phyloP scores from a whole-genome alignment of 495 filamentous ascomycete species.

The Parathielavia hyrcaniae region DNA sequence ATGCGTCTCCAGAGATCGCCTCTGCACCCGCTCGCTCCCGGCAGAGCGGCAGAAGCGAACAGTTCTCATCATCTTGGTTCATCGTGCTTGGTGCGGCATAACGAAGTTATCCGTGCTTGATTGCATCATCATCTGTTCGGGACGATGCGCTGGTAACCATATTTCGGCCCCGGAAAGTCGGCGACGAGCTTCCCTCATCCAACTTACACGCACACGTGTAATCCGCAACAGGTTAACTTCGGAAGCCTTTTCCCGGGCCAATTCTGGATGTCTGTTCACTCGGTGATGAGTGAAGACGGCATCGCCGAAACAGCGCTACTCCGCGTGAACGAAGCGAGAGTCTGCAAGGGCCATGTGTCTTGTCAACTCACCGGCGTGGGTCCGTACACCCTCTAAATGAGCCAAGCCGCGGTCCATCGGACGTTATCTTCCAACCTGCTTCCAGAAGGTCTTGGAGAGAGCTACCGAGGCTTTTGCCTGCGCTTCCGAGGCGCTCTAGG shows the following conservation, averaged over 20 bases:
- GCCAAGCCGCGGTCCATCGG: not conserved
- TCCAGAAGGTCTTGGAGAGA: not conserved
- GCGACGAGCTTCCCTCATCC: not conserved
- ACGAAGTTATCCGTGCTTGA: too few relatives aligned
- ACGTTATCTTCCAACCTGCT: not conserved
- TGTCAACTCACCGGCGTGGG: slow-evolving; percentile 1
- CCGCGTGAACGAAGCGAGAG: not conserved
- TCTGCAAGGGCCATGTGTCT: not conserved
- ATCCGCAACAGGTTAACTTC: not conserved
- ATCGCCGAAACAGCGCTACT: not conserved
- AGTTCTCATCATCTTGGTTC: too few relatives aligned
- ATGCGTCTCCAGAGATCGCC: too few relatives aligned
- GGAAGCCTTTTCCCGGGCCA: not conserved
- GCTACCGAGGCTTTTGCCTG: not conserved
- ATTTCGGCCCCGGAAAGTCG: not conserved
- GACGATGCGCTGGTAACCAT: not conserved
- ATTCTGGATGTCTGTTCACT: too few relatives aligned
- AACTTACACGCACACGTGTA: not conserved
- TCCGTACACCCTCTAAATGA: not conserved
- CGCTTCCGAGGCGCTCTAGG: too few relatives aligned
- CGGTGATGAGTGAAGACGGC: not conserved
- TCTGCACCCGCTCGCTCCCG: too few relatives aligned
- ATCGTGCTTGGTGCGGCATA: too few relatives aligned
- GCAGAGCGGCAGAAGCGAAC: too few relatives aligned
- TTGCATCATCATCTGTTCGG: not conserved